phyloP scores from a whole-genome alignment of 495 filamentous ascomycete species.

The Annulohypoxylon stygium region DNA sequence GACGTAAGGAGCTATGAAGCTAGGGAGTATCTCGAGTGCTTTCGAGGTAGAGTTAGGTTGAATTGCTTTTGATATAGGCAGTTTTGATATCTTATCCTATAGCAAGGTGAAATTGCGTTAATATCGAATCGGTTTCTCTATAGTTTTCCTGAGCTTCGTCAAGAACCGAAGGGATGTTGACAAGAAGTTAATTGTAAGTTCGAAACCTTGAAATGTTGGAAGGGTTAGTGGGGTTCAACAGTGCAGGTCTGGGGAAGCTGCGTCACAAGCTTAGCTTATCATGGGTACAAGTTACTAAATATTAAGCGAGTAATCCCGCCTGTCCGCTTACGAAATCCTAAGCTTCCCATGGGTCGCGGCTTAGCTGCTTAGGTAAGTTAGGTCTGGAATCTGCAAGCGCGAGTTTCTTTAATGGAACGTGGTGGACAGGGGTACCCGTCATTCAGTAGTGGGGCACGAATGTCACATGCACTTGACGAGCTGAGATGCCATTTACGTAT shows the following conservation, averaged over 20 bases:
- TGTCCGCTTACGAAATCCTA: constrained; percentile 3
- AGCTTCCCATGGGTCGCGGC: constrained; percentile 37
- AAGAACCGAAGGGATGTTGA: not conserved
- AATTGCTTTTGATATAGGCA: not conserved
- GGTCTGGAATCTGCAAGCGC: constrained; percentile 26
- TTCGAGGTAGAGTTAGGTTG: not conserved
- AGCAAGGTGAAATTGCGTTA: not conserved
- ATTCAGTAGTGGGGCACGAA: constrained; percentile 31
- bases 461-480: constrained; percentile 44
- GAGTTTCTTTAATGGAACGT: constrained; percentile 11
- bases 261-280: constrained; percentile 30
- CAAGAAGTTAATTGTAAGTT: not conserved
- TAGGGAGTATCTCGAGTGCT: not conserved
- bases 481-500: constrained; percentile 27
- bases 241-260: constrained; percentile 38
- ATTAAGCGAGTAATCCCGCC: not conserved
- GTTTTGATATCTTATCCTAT: not conserved
- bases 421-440: constrained; percentile 35
- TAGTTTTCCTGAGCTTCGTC: not conserved
- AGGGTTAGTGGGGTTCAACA: constrained; percentile 24
- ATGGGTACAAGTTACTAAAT: not conserved
- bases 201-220: constrained; percentile 6
- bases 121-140: not conserved
- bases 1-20: not conserved
- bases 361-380: constrained; percentile 15